Conservation (phyloP, 257 asterid genomes). For the Parsonsia alboflavescens region DNA sequence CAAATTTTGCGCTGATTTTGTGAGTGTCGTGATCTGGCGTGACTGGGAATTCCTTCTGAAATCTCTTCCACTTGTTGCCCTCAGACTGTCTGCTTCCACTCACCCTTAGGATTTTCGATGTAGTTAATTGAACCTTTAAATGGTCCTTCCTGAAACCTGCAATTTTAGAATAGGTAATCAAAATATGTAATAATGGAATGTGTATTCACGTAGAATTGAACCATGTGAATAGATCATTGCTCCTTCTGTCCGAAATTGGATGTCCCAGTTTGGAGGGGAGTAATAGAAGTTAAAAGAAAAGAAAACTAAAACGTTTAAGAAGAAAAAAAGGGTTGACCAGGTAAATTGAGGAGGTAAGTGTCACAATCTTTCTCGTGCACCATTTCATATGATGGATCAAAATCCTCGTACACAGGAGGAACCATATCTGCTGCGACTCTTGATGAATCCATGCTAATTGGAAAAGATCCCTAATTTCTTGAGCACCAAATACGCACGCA, state of each 20-base stretch:
- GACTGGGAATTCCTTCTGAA: slow-evolving; percentile 48
- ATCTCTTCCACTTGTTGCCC: slow-evolving; percentile 30
- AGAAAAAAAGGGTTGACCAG: slow-evolving; percentile 29
- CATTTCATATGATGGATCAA: slow-evolving; percentile 45
- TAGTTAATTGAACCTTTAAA: slow-evolving; percentile 45
- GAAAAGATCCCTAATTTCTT: background rate
- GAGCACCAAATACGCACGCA: no score
- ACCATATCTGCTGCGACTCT: slow-evolving; percentile 20
- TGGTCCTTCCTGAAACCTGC: slow-evolving; percentile 60
- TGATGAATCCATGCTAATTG: slow-evolving; percentile 31
- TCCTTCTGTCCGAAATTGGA: no score
- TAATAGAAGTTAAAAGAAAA: no score
- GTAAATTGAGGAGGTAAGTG: slow-evolving; percentile 50
- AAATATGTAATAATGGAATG: no score
- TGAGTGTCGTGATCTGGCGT: slow-evolving; percentile 38
- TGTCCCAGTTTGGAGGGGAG: no score
- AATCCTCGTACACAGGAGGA: slow-evolving; percentile 27
- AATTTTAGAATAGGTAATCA: no score
- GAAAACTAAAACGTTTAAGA: no score
- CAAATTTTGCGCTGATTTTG: slow-evolving; percentile 57
- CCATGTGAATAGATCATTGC: no score
- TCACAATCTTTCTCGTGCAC: slow-evolving; percentile 48
- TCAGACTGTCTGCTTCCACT: slow-evolving; percentile 43
- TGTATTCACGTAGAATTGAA: no score
- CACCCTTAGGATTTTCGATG: slow-evolving; percentile 37